Percentiles rank a stretch among this genome's conserved stretches.
Conservation (phyloP, 1,284 basidiomycete species). For the Tylopilus sp. region DNA sequence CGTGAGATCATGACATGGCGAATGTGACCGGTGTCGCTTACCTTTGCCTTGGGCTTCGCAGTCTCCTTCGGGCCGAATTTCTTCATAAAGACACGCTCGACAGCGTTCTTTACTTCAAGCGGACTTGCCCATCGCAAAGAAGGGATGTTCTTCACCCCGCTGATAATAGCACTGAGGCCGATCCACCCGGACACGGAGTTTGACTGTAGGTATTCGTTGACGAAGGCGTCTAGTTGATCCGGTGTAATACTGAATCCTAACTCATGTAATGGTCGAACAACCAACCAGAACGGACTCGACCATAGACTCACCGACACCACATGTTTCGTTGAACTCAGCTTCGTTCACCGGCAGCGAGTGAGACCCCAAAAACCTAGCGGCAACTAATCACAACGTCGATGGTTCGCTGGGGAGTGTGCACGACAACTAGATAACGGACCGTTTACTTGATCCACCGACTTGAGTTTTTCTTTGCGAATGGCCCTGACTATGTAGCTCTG, state of each 20-base stretch:
- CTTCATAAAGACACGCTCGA: slow-evolving; percentile 74
- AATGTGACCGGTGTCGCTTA: slow-evolving; percentile 29
- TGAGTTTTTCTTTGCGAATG: slow-evolving; percentile 72
- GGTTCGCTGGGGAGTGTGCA: background rate
- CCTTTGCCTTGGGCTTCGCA: slow-evolving; percentile 71
- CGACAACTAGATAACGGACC: slow-evolving; percentile 47
- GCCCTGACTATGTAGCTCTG: slow-evolving; percentile 66
- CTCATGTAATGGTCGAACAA: slow-evolving; percentile 1
- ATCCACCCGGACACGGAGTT: slow-evolving; percentile 68
- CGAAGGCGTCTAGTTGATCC: slow-evolving; percentile 61
- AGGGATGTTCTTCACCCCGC: slow-evolving; percentile 65
- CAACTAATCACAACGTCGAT: slow-evolving; percentile 47
- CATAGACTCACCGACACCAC: slow-evolving; percentile 78
- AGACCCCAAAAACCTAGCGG: slow-evolving; percentile 72
- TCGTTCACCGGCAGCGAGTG: slow-evolving; percentile 63
- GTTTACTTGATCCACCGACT: slow-evolving; percentile 82
- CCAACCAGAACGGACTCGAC: background rate
- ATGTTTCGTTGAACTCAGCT: slow-evolving; percentile 74
- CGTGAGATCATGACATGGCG: slow-evolving; percentile 3
- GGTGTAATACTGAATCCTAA: slow-evolving; percentile 78
- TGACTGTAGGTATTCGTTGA: slow-evolving; percentile 60
- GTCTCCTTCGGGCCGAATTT: slow-evolving; percentile 78
- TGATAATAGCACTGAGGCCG: slow-evolving; percentile 67
- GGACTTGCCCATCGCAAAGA: slow-evolving; percentile 88
- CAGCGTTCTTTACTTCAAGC: slow-evolving; percentile 84